phyloP scores from a whole-genome alignment of 352 stramenopile species.

The Pythium phragmiticola region DNA sequence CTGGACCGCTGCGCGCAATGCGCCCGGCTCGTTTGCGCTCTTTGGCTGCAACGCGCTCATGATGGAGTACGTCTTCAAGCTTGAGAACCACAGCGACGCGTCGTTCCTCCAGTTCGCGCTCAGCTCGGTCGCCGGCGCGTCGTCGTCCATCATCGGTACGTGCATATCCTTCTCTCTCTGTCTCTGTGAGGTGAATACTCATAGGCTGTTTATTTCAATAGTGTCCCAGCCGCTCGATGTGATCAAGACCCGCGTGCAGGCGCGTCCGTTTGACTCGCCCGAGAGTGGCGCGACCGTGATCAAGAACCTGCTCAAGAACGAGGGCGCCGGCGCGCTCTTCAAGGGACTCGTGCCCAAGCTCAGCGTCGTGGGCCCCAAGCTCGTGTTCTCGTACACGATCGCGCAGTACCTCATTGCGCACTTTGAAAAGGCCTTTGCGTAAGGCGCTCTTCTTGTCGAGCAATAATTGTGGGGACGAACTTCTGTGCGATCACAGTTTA shows the following conservation, averaged over 20 bases:
- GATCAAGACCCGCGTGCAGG: slow-evolving; percentile 96
- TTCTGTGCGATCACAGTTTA: too few species aligned
- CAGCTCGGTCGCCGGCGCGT: slow-evolving; percentile 79
- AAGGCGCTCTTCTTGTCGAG: background rate
- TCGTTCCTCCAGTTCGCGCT: slow-evolving; percentile 93
- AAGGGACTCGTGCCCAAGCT: slow-evolving; percentile 96
- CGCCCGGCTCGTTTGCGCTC: slow-evolving; percentile 93
- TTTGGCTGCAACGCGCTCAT: slow-evolving; percentile 90
- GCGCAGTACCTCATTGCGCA: slow-evolving; percentile 94
- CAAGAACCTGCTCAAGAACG: slow-evolving; percentile 91
- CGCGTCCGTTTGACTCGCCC: slow-evolving; percentile 91
- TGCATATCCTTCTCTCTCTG: slow-evolving; percentile 12
- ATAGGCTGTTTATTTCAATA: slow-evolving; percentile 23
- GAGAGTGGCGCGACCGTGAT: slow-evolving; percentile 91
- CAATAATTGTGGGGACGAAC: too few species aligned
- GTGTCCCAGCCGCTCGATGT: slow-evolving; percentile 94
- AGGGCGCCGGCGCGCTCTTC: slow-evolving; percentile 91
- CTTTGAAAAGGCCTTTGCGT: slow-evolving; percentile 87
- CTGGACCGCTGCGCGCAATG: slow-evolving; percentile 93
- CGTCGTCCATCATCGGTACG: slow-evolving; percentile 79
- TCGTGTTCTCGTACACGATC: slow-evolving; percentile 96
- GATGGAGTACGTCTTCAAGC: slow-evolving; percentile 90
- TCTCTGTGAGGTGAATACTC: background rate
- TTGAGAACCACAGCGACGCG: slow-evolving; percentile 89
- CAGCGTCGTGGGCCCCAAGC: slow-evolving; percentile 93